Evolutionary conservation across 495 filamentous ascomycete genomes (phyloP).

Genomic region (Hypoxylon lenormandii): DNA sequence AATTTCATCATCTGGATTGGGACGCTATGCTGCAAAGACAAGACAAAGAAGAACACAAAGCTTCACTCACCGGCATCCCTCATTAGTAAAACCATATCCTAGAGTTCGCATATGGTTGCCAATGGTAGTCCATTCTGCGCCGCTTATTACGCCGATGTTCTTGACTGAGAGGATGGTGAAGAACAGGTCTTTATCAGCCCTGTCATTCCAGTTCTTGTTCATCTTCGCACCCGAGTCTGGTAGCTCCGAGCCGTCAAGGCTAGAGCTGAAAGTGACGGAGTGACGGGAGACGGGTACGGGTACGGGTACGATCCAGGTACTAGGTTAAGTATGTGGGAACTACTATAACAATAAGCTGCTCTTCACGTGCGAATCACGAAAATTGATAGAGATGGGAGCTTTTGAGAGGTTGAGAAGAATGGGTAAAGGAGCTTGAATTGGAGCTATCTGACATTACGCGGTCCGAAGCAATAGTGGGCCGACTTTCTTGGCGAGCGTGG

Average conservation of each 20-base stretch:
- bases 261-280: constrained; percentile 32
- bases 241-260: constrained; percentile 35
- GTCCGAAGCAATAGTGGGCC: constrained; percentile 44
- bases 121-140: constrained; percentile 65
- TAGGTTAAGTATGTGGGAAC: constrained; percentile 37
- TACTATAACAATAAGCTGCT: constrained; percentile 35
- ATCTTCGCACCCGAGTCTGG: constrained; percentile 40
- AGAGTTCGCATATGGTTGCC: constrained; percentile 64
- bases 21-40: constrained; percentile 9
- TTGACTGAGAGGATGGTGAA: constrained; percentile 67
- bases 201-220: constrained; percentile 68
- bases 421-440: constrained; percentile 43
- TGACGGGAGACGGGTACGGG: no score
- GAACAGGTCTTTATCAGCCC: constrained; percentile 66
- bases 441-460: constrained; percentile 44
- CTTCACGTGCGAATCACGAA: constrained; percentile 48
- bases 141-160: constrained; percentile 67
- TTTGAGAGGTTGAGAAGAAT: constrained; percentile 51
- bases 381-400: constrained; percentile 47
- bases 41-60: constrained; percentile 16
- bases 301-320: background rate
- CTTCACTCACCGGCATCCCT: constrained; percentile 64
- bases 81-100: constrained; percentile 67
- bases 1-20: constrained; percentile 13
- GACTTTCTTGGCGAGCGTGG: constrained; percentile 31